A percentile compares a stretch with the other conserved stretches of the same genome.
These are phyloP conservation scores for Neolentinus lepideus DNA, from an alignment of 1,284 basidiomycete genomes.

Conservation along the genomic window DNA sequence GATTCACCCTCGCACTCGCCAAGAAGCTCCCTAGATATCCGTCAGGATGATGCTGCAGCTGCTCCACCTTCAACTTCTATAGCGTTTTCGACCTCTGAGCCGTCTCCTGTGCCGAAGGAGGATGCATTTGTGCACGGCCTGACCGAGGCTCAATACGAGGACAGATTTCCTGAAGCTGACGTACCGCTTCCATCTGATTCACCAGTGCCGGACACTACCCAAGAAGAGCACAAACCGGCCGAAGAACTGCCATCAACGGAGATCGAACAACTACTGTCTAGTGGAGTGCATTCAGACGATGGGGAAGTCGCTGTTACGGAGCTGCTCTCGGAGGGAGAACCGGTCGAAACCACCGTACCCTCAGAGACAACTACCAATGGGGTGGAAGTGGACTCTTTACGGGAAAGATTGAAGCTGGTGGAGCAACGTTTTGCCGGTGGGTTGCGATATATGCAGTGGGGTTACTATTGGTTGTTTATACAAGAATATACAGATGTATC, in stretches of 20 bases:
- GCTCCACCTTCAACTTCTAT: constrained; percentile 1
- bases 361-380: constrained; percentile 13
- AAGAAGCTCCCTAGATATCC: constrained; percentile 3
- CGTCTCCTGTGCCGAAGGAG: no score
- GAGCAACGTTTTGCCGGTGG: constrained; percentile 68
- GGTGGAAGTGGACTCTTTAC: constrained; percentile 46
- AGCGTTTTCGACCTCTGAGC: not conserved
- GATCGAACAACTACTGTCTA: not conserved
- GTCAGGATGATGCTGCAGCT: not conserved
- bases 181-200: constrained; percentile 2
- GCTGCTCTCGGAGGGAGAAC: not conserved
- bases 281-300: not conserved
- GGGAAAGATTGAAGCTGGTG: constrained; percentile 55
- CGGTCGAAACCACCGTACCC: constrained; percentile 1
- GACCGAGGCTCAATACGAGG: not conserved
- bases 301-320: not conserved
- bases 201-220: not conserved
- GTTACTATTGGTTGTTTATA: not conserved
- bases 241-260: not conserved
- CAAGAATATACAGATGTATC: constrained; percentile 52
- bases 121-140: not conserved
- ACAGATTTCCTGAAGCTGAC: constrained; percentile 4
- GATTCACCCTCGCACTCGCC: constrained; percentile 28
- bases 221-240: not conserved
- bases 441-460: constrained; percentile 8